Base-by-base conservation (phyloP, 176 grass and related monocot species). In the Luzula sylvatica region DNA sequence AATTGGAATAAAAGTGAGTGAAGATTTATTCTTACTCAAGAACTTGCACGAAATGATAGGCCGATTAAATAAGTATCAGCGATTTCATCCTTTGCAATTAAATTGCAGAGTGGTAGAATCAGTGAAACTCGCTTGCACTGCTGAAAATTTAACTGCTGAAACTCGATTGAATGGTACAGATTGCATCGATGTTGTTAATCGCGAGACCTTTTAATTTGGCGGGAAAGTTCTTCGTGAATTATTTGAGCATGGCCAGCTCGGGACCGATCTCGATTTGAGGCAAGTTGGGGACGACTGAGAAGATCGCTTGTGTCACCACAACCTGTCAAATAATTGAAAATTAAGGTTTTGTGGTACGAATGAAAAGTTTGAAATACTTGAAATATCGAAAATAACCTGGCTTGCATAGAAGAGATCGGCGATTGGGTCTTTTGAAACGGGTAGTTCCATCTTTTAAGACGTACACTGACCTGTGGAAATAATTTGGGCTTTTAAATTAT, bases 231-330 rank as follows among this genome's bases (percentile, higher is more conserved):
- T 89, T 95, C 15, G 90, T 60, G 49, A 95, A 95, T 7, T 95
- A 83, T 75, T 89, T 95, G 5, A 95, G 71, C 29, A 20, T 69
- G 65, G 74, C 81, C 0, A 95, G 61, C 22, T 89, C 90, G 21
- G 82, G 80, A 23, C 80, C 82, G 42, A 86, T 79, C 41, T 76
- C 70, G 46, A 95, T 76, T 28, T 83, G 80, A 11, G 77, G 65
- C 50, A 69, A 86, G 67, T 95, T 89, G 65, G 88, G 57, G 14
- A 95, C 45, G 67, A 89, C 73, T 11, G 90, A 95, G 54, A 95
- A 19, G 13, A 95, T 95, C 73, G 84, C 90, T 95, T 95, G 84
- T 18, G 80, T 89, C 67, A 83, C 90, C 64, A 95, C 88, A 70
- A 89, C 87, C 90, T 95, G 74, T 22, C 4, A 15, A 60, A 61